phyloP scores from a whole-genome alignment of 441 rosid species.

The Omphalea diandra region DNA sequence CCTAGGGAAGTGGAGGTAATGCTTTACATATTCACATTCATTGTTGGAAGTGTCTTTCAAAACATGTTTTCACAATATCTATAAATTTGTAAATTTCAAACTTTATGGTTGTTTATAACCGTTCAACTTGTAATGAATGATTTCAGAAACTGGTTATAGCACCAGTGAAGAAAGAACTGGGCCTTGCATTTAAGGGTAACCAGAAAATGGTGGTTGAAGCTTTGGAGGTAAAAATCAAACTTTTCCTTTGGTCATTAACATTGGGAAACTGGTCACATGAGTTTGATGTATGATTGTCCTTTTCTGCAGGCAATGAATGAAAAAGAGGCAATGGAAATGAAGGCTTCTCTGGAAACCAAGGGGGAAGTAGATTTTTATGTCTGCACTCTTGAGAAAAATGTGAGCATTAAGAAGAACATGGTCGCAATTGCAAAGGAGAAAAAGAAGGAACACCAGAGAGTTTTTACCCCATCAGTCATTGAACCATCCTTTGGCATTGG shows the following conservation, averaged over 20 bases:
- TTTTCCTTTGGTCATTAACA: not conserved
- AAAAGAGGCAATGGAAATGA: conserved; percentile 64
- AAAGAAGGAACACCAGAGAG: conserved; percentile 68
- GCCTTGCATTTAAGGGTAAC: conserved; percentile 62
- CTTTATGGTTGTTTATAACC: not conserved
- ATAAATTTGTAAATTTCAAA: not conserved
- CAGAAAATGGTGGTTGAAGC: conserved; percentile 73
- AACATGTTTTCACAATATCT: not conserved
- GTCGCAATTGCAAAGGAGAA: conserved; percentile 71
- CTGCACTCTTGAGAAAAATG: conserved; percentile 53
- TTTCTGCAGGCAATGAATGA: conserved; percentile 54
- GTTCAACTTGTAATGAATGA: conserved; percentile 7
- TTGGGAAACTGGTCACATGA: not conserved
- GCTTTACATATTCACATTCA: not conserved
- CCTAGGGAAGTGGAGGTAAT: conserved; percentile 76
- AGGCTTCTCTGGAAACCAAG: conserved; percentile 53
- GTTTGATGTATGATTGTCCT: conserved; percentile 1
- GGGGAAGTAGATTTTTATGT: conserved; percentile 65
- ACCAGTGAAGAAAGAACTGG: conserved; percentile 68
- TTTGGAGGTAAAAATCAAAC: conserved; percentile 50
- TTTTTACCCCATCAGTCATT: conserved; percentile 70
- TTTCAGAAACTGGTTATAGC: conserved; percentile 59
- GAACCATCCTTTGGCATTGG: conserved; percentile 81
- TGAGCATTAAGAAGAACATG: conserved; percentile 57
- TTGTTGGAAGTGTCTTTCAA: not conserved